phyloP scores from a whole-genome alignment of 1,284 basidiomycete genomes.

The Leccinum pseudoinsigne region DNA sequence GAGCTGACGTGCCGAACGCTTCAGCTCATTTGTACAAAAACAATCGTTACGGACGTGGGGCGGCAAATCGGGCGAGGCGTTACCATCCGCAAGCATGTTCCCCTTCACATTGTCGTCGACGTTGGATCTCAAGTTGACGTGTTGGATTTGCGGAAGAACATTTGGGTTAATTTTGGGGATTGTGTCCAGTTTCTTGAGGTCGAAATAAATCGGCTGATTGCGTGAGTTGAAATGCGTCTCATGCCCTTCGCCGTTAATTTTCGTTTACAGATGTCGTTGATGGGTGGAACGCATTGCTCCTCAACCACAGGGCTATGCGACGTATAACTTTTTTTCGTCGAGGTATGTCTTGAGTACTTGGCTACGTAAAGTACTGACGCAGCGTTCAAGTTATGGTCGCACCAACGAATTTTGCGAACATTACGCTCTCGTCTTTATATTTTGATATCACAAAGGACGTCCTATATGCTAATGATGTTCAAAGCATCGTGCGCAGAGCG shows the following conservation, averaged over 20 bases:
- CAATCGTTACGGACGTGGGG: constrained; percentile 32
- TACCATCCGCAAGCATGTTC: constrained; percentile 60
- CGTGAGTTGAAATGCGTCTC: constrained; percentile 43
- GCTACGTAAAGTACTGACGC: constrained; percentile 7
- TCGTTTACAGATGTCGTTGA: constrained; percentile 44
- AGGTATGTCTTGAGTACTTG: constrained; percentile 50
- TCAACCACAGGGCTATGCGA: constrained; percentile 67
- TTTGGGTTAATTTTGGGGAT: constrained; percentile 64
- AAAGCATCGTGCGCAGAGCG: constrained; percentile 57
- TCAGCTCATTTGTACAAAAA: constrained; percentile 39
- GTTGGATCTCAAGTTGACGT: neutral
- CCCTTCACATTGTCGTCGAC: neutral
- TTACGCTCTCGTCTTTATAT: constrained; percentile 80
- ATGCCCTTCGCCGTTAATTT: neutral
- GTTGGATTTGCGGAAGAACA: constrained; percentile 21
- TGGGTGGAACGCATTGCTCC: constrained; percentile 78
- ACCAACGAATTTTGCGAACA: constrained; percentile 67
- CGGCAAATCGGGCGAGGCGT: constrained; percentile 42
- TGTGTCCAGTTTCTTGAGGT: constrained; percentile 8
- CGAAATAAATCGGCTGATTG: constrained; percentile 26
- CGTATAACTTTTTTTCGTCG: constrained; percentile 77
- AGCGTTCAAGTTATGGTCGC: constrained; percentile 52
- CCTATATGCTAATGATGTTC: constrained; percentile 73
- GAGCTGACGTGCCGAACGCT: constrained; percentile 34
- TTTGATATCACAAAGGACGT: constrained; percentile 93